A percentile compares a stretch with the other conserved stretches of the same genome.
Evolutionary conservation across 1,139 yeast species (phyloP).

Genomic region (Yamadazyma dendronema): DNA sequence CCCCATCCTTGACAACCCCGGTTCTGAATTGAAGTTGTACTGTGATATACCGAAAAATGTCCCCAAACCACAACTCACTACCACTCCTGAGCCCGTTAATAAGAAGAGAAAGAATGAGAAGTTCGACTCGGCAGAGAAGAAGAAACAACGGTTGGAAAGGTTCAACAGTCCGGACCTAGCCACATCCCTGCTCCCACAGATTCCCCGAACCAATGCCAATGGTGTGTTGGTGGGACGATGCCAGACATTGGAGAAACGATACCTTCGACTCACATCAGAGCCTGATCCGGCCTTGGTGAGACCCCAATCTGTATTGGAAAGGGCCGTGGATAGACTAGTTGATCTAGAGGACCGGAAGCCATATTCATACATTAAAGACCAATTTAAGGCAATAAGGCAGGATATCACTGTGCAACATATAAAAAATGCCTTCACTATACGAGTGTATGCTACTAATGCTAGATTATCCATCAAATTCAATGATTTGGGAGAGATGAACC

Average conservation of each 20-base stretch:
- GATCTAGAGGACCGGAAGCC: constrained; percentile 45
- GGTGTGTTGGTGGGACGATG: constrained; percentile 57
- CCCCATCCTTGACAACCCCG: constrained; percentile 43
- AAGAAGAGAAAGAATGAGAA: neutral
- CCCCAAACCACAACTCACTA: no score
- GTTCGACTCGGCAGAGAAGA: constrained; percentile 37
- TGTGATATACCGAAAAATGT: no score
- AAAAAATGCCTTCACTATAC: constrained; percentile 70
- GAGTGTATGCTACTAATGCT: constrained; percentile 84
- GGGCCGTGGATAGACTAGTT: constrained; percentile 56
- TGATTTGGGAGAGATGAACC: constrained; percentile 93
- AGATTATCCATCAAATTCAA: constrained; percentile 77
- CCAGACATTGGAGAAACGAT: constrained; percentile 67
- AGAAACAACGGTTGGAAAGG: constrained; percentile 49
- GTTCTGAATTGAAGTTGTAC: neutral
- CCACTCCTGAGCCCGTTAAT: no score
- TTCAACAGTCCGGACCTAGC: constrained; percentile 26
- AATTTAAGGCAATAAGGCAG: constrained; percentile 87
- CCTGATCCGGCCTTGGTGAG: constrained; percentile 86
- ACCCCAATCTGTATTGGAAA: constrained; percentile 61
- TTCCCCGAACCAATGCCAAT: constrained; percentile 12
- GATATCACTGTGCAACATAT: constrained; percentile 92
- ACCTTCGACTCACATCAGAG: constrained; percentile 82
- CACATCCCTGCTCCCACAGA: neutral
- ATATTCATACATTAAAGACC: constrained; percentile 82